These are phyloP conservation scores for Escovopsis sp. DNA, from an alignment of 2,329 filamentous ascomycete species.

Conservation along the genomic window DNA sequence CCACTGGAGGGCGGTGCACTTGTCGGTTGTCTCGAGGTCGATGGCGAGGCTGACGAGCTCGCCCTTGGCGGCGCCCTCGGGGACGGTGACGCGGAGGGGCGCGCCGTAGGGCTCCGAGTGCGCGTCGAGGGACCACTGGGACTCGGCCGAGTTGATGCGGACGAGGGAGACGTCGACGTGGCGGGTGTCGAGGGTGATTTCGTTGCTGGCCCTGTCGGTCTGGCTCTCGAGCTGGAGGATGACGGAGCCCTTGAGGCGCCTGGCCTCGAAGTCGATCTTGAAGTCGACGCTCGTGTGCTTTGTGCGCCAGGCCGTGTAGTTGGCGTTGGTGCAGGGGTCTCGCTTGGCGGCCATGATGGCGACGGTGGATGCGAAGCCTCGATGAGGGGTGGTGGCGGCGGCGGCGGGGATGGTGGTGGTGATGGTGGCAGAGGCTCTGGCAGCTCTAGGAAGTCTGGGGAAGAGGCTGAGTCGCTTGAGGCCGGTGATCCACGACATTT, in stretches of 20 bases:
- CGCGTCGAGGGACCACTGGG: conserved; percentile 54
- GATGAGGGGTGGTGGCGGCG: conserved; percentile 1
- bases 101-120: conserved; percentile 60
- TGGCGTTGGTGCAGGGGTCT: conserved; percentile 82
- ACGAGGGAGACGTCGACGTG: conserved; percentile 61
- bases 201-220: conserved; percentile 55
- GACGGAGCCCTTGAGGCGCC: conserved; percentile 64
- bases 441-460: neutral
- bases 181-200: conserved; percentile 82
- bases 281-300: conserved; percentile 72
- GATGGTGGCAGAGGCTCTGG: neutral
- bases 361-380: conserved; percentile 14
- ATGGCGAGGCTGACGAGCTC: conserved; percentile 44
- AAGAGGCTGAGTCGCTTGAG: conserved; percentile 7
- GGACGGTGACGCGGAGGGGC: conserved; percentile 51
- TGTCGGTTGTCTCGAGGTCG: conserved; percentile 63
- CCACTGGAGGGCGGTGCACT: conserved; percentile 92
- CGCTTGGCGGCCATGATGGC: conserved; percentile 27
- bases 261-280: conserved; percentile 68
- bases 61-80: conserved; percentile 38
- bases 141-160: conserved; percentile 48
- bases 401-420: neutral
- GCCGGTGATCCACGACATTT: conserved; percentile 10
- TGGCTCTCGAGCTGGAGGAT: conserved; percentile 62
- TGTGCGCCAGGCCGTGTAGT: conserved; percentile 79